phyloP scores from a whole-genome alignment of 164 flowering plant genomes.

The Euptelea pleiosperma region DNA sequence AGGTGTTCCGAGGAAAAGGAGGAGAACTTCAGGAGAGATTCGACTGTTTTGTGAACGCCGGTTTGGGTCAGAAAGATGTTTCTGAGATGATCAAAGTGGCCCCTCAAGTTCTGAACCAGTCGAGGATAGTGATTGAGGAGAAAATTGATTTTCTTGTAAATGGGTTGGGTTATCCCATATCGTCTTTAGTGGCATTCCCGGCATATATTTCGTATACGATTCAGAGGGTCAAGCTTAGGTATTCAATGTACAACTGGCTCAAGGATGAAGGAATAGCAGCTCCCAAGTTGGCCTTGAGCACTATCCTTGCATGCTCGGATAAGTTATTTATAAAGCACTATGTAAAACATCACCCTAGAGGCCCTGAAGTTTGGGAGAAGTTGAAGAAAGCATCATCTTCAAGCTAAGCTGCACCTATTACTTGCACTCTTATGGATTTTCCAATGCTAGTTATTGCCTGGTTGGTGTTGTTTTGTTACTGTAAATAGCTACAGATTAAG shows the following conservation, averaged over 20 bases:
- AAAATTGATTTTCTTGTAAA: constrained; percentile 62
- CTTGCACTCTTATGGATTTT: too few species aligned
- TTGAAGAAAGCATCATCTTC: constrained; percentile 37
- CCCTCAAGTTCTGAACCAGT: constrained; percentile 58
- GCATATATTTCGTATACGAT: constrained; percentile 32
- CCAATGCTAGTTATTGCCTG: too few species aligned
- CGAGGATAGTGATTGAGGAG: constrained; percentile 34
- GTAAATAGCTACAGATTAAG: too few species aligned
- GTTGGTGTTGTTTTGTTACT: too few species aligned
- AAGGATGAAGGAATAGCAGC: constrained; percentile 33
- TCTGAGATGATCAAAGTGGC: constrained; percentile 38
- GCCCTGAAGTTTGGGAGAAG: constrained; percentile 53
- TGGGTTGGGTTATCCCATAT: constrained; percentile 48
- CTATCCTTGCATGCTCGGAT: constrained; percentile 45
- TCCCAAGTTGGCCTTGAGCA: constrained; percentile 39
- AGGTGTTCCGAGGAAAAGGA: constrained; percentile 55
- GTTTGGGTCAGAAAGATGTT: constrained; percentile 50
- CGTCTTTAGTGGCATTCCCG: constrained; percentile 48
- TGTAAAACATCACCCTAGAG: constrained; percentile 53
- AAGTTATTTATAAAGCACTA: constrained; percentile 27
- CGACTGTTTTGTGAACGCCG: constrained; percentile 55
- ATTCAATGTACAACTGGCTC: constrained; percentile 63
- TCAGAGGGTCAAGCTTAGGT: constrained; percentile 44
- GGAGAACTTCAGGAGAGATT: constrained; percentile 65
- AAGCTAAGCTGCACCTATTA: too few species aligned